Evolutionary conservation across 352 stramenopile species (phyloP), one percentile per base, ranked within the genome.

Genomic region (Phytophthora tentaculata): DNA sequence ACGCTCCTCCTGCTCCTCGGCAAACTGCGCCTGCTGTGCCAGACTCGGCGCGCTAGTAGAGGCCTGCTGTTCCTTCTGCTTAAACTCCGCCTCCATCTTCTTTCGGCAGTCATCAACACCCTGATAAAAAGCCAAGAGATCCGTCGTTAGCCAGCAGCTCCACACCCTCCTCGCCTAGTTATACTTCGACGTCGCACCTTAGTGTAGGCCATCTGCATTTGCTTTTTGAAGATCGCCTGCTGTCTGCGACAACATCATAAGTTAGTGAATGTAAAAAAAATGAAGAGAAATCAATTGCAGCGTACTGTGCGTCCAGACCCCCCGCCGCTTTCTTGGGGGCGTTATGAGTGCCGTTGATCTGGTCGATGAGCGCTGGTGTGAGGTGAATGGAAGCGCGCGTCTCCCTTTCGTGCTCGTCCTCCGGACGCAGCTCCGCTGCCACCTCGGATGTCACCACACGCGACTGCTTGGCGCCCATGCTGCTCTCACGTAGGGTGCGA

Each of bases 381-480:
- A 94, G 74, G 52, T 57, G 79, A 59, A 94, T 91, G 26, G 80
- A 86, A n/a, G 75, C 74, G 56, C 68, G 69, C 47, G 79, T 72
- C 64, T 80, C 76, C 28, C 74, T 72, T 16, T 91, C 79, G 37
- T 73, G 57, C 20, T 81, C 63, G 2, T 71, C 65, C 29, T 86
- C 76, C 17, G 70, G 69, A 63, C 72, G 74, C 53, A 91, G 71
- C 71, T 94, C 81, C 16, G 69, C 76, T 60, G 83, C 74, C 52
- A 71, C 66, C 32, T 92, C 83, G 26, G 75, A 84, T 57, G 80
- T 73, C 73, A 87, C 83, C 60, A 94, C 80, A 56, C 85, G 85
- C 66, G 85, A 92, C 73, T 90, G 85, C 74, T 89, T 90, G 64
- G 81, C 83, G 74, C 85, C 85, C 85, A 93, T 93, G 29, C 26